phyloP scores from a whole-genome alignment of 192 early-diverging fungal species.

The Rhizophagus clarus region DNA sequence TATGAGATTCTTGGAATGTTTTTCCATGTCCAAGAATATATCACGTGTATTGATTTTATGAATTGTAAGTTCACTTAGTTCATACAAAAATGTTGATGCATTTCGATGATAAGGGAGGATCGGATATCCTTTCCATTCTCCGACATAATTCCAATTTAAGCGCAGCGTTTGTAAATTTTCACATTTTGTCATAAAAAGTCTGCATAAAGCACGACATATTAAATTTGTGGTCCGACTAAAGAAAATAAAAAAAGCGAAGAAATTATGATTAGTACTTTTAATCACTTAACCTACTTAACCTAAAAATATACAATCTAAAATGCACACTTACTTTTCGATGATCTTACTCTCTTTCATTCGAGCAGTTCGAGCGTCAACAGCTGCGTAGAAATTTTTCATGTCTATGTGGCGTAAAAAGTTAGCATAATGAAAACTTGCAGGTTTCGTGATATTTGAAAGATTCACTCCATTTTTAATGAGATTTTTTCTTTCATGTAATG shows the following conservation, averaged over 20 bases:
- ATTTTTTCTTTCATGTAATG: background rate
- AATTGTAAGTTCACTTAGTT: background rate
- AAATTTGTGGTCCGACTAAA: background rate
- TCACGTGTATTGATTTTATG: background rate
- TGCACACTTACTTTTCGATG: background rate
- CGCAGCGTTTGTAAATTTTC: background rate
- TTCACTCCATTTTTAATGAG: background rate
- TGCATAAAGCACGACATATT: constrained; percentile 12
- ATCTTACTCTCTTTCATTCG: background rate
- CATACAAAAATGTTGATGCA: background rate
- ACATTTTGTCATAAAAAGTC: background rate
- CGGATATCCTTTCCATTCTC: background rate
- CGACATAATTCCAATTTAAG: background rate
- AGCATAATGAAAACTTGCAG: background rate
- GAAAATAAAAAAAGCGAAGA: too few relatives aligned
- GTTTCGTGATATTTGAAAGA: background rate
- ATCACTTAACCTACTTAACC: background rate
- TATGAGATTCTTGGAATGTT: background rate
- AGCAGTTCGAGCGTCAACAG: background rate
- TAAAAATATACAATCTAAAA: too few relatives aligned
- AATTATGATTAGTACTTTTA: too few relatives aligned
- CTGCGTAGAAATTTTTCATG: background rate
- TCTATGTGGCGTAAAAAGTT: background rate
- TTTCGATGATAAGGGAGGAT: background rate
- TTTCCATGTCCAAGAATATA: background rate